Base-by-base conservation (phyloP, 164 flowering plant species). In the Kingdonia uniflora region DNA sequence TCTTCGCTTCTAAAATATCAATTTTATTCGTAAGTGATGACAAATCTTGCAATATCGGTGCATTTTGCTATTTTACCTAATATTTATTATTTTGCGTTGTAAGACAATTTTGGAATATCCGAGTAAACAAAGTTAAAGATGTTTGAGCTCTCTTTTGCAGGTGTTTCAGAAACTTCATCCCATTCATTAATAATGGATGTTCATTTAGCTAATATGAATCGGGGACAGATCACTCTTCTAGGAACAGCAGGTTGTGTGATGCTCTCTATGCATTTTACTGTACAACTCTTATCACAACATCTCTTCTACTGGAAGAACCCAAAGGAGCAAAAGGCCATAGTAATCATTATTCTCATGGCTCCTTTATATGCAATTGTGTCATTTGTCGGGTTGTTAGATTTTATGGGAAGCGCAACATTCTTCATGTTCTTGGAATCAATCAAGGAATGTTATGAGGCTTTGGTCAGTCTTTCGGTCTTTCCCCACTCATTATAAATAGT, bases 231-330 rank as follows among this genome's bases (percentile, higher is more conserved):
- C n/a, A 90, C 88, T 19, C 38, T 82, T 29, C 45, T 80, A 14
- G 95, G 94, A 38, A 54, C 87, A 14, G 84, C 68, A 19, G 54
- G 67, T 26, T 84, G 82, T 56, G 76, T 65, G 33, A 59, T 92
- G 85, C 55, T 78, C 1, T 40, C 95, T 13, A 60, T 83, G 78
- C 95, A 84, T 71, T 92, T 84, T 61, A 84, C 97, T 1, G 53
- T 82, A 38, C 95, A 88, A 63, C 82, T 92, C 43, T 51, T 88
- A 7, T 82, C 95, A 7, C 97, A 92, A 56, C 97, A 88, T 75
- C 77, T 86, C 14, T 86, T 78, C 69, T 84, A 86, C 64, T 92
- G 99, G 99, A 92, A 88, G 60, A 88, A 86, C 63, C 95, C 99
- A 1, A 86, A 86, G 79, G 95, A 92, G 67, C 99, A 88, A 57